Evolutionary conservation across 23 red algal genomes (phyloP).

Genomic region (Gracilaria domingensis): DNA sequence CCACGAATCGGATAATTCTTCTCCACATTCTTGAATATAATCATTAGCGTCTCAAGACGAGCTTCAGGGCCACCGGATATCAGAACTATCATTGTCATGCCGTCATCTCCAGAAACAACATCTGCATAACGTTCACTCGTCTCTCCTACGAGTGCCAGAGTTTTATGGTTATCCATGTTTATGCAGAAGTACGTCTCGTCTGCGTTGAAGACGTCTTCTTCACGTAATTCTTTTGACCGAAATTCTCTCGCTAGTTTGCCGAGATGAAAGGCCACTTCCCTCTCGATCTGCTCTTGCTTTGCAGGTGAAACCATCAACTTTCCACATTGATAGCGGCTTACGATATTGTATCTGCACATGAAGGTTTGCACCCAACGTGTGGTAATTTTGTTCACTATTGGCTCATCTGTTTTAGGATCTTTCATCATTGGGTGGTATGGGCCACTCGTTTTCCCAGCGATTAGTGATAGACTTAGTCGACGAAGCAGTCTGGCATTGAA

Average conservation of each 20-base stretch:
- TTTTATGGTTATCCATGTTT: no score
- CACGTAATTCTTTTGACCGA: neutral
- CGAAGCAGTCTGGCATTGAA: neutral
- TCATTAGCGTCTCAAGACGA: slow-evolving; percentile 7
- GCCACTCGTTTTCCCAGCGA: neutral
- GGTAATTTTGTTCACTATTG: neutral
- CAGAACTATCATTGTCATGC: neutral
- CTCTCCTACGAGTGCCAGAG: no score
- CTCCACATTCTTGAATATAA: slow-evolving; percentile 1
- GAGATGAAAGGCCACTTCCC: slow-evolving; percentile 26
- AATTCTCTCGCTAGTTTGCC: neutral
- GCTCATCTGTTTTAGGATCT: neutral
- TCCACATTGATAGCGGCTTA: slow-evolving; percentile 27
- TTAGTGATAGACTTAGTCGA: neutral
- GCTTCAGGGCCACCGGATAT: neutral
- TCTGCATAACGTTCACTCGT: no score
- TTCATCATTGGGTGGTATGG: neutral
- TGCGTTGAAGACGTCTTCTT: neutral
- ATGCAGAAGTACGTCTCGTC: no score
- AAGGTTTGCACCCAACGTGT: neutral
- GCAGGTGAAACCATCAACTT: no score
- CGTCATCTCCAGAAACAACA: no score
- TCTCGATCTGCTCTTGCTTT: no score
- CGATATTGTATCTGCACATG: neutral
- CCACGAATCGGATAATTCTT: slow-evolving; percentile 9